These are phyloP conservation scores for Neonectria faginata DNA, from an alignment of 2,329 filamentous ascomycete genomes.

Conservation along the genomic window DNA sequence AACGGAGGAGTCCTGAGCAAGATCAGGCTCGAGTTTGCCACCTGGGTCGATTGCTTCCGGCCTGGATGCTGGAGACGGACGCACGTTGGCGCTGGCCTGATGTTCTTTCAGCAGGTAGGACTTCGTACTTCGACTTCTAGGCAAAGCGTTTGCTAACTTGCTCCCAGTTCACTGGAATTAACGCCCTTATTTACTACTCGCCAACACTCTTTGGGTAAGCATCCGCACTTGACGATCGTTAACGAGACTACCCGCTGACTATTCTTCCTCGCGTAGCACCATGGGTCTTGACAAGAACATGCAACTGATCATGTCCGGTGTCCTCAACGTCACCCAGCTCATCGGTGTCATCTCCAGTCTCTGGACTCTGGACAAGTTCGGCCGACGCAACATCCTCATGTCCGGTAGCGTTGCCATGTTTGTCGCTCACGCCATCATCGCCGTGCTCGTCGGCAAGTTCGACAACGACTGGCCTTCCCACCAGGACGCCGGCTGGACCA, in stretches of 20 bases:
- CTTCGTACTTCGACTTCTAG: neutral
- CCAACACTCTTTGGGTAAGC: constrained; percentile 65
- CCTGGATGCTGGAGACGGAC: constrained; percentile 60
- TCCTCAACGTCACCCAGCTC: constrained; percentile 47
- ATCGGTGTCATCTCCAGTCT: constrained; percentile 57
- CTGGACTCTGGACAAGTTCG: constrained; percentile 54
- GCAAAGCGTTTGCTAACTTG: neutral
- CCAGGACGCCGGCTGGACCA: constrained; percentile 45
- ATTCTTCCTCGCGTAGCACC: constrained; percentile 41
- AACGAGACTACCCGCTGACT: neutral
- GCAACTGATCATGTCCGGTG: constrained; percentile 49
- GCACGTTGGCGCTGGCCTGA: constrained; percentile 61
- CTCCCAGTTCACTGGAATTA: constrained; percentile 47
- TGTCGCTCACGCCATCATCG: constrained; percentile 44
- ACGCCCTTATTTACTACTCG: constrained; percentile 67
- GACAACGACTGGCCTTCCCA: constrained; percentile 42
- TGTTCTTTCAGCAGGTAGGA: constrained; percentile 69
- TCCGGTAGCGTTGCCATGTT: constrained; percentile 45
- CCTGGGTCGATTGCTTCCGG: constrained; percentile 63
- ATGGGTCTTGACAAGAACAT: constrained; percentile 59
- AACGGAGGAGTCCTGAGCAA: constrained; percentile 49
- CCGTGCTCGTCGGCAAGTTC: constrained; percentile 43
- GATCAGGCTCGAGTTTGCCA: constrained; percentile 60
- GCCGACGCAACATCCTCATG: constrained; percentile 44
- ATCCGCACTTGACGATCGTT: neutral